Evolutionary conservation across 2,329 filamentous ascomycete species (phyloP).

Genomic region (Aspergillus transmontanensis): DNA sequence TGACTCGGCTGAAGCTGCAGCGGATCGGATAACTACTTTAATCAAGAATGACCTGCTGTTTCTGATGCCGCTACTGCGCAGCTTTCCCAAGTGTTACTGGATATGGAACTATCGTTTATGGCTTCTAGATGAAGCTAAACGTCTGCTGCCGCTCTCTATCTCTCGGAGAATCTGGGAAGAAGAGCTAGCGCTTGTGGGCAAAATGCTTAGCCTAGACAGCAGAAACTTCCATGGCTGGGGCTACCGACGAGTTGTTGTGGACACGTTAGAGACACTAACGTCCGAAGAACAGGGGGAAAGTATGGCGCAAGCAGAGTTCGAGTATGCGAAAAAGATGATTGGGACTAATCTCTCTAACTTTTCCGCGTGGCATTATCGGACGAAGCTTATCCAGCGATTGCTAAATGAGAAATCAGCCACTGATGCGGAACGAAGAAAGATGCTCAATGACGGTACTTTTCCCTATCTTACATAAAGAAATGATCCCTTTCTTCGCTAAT

Average conservation of each 20-base stretch:
- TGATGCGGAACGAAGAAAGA: conserved; percentile 62
- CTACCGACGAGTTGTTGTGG: conserved; percentile 79
- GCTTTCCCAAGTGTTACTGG: conserved; percentile 98
- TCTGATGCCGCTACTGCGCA: conserved; percentile 78
- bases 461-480: neutral
- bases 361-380: conserved; percentile 92
- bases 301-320: conserved; percentile 79
- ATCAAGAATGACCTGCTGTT: conserved; percentile 78
- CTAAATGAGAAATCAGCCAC: conserved; percentile 71
- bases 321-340: conserved; percentile 90
- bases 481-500: neutral
- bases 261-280: conserved; percentile 66
- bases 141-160: conserved; percentile 57
- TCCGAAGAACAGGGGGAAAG: conserved; percentile 47
- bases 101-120: conserved; percentile 96
- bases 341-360: conserved; percentile 87
- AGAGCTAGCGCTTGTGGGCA: conserved; percentile 78
- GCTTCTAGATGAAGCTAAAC: conserved; percentile 73
- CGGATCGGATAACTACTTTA: conserved; percentile 50
- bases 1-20: conserved; percentile 39
- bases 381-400: conserved; percentile 76
- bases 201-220: conserved; percentile 84
- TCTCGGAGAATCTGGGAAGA: conserved; percentile 76
- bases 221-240: conserved; percentile 98
- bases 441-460: conserved; percentile 69